Conservation (phyloP, 495 filamentous ascomycete species). For the Cairneyella variabilis region DNA sequence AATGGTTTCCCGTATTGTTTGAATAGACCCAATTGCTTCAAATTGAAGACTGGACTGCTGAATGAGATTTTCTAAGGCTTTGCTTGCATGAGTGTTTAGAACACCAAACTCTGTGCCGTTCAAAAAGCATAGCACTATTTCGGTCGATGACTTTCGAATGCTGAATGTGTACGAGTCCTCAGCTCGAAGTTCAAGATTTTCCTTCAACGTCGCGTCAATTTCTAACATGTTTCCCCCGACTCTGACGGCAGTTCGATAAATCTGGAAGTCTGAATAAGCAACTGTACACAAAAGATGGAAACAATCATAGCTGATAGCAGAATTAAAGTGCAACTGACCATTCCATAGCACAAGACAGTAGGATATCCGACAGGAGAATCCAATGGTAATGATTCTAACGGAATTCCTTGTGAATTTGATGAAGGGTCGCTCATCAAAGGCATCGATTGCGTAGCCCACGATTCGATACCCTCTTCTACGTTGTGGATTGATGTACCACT, state of each 20-base stretch:
- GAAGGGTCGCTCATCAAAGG: background rate
- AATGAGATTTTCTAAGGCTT: conserved; percentile 1
- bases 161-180: conserved; percentile 2
- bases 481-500: conserved; percentile 1
- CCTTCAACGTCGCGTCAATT: conserved; percentile 3
- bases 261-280: background rate
- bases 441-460: conserved; percentile 3
- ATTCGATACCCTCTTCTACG: conserved; percentile 9
- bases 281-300: background rate
- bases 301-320: background rate
- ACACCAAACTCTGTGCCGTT: conserved; percentile 1
- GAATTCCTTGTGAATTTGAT: background rate
- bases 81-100: conserved; percentile 7
- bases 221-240: conserved; percentile 11
- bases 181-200: background rate
- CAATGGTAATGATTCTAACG: background rate
- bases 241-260: conserved; percentile 3
- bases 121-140: conserved; percentile 1
- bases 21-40: background rate
- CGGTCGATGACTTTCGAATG: background rate
- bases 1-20: background rate
- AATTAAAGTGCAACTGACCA: conserved; percentile 3
- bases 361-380: background rate
- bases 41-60: background rate
- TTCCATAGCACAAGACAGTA: conserved; percentile 7